Conservation (phyloP, 2,329 filamentous ascomycete species). For the Fusarium humuli region DNA sequence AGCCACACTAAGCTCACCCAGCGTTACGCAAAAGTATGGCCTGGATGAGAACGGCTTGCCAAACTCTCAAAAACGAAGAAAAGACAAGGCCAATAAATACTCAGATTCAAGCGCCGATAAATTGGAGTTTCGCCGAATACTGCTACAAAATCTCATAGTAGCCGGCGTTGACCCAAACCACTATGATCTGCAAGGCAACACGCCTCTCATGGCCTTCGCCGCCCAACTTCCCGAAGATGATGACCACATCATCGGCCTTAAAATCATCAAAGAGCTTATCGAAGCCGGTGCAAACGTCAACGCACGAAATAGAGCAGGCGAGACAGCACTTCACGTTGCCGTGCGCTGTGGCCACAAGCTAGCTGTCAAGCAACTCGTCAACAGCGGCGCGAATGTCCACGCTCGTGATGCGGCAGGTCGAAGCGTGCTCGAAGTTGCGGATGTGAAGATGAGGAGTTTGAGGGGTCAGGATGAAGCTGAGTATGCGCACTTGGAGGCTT, state of each 20-base stretch:
- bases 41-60: slow-evolving; percentile 34
- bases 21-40: slow-evolving; percentile 51
- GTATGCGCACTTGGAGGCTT: slow-evolving; percentile 60
- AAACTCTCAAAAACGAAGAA: slow-evolving; percentile 8
- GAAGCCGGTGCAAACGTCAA: slow-evolving; percentile 58
- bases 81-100: slow-evolving; percentile 24
- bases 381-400: slow-evolving; percentile 61
- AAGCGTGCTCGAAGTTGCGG: slow-evolving; percentile 60
- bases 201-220: slow-evolving; percentile 67
- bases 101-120: slow-evolving; percentile 51
- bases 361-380: slow-evolving; percentile 60
- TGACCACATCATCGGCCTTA: slow-evolving; percentile 60
- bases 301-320: slow-evolving; percentile 64
- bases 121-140: slow-evolving; percentile 46
- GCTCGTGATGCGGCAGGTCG: slow-evolving; percentile 58
- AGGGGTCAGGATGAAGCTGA: slow-evolving; percentile 48
- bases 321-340: slow-evolving; percentile 67
- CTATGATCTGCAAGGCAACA: slow-evolving; percentile 64
- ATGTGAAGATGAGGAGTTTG: slow-evolving; percentile 53
- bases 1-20: slow-evolving; percentile 58
- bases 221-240: slow-evolving; percentile 63
- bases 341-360: slow-evolving; percentile 65
- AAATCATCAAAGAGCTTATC: slow-evolving; percentile 59
- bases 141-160: slow-evolving; percentile 50
- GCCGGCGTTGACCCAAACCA: slow-evolving; percentile 62